Conservation (phyloP, 306 rosid genomes). For the Castanea sativa region DNA sequence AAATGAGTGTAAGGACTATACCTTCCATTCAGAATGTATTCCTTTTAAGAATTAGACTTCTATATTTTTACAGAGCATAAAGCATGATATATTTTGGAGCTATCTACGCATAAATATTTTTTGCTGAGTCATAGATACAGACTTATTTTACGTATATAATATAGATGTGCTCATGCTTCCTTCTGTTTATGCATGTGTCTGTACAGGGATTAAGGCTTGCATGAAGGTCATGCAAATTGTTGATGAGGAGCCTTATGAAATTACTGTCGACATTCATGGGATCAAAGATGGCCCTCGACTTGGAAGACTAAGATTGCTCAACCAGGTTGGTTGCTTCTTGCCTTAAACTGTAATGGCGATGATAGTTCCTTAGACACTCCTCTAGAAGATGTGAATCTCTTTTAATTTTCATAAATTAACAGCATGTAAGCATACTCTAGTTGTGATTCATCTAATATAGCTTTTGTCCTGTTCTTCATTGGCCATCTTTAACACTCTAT, state of each 20-base stretch:
- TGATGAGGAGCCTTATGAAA: slow-evolving; percentile 69
- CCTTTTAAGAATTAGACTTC: neutral
- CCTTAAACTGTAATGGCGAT: neutral
- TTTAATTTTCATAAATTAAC: neutral
- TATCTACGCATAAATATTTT: neutral
- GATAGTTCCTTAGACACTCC: neutral
- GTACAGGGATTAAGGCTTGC: slow-evolving; percentile 82
- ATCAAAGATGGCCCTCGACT: slow-evolving; percentile 73
- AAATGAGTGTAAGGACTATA: neutral
- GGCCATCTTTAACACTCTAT: neutral
- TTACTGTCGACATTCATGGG: slow-evolving; percentile 68
- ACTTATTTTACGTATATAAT: neutral
- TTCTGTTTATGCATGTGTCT: slow-evolving; percentile 3
- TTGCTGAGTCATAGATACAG: neutral
- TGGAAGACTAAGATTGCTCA: slow-evolving; percentile 72
- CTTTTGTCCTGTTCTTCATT: neutral
- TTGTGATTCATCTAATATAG: neutral
- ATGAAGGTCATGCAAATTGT: slow-evolving; percentile 57
- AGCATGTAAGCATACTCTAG: neutral
- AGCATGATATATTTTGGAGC: neutral
- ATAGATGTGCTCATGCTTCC: neutral
- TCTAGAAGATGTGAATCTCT: neutral
- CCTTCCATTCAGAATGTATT: slow-evolving; percentile 1
- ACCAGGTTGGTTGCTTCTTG: slow-evolving; percentile 53
- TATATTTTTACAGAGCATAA: neutral